phyloP scores from a whole-genome alignment of 2,329 filamentous ascomycete genomes.

The Diaporthe sp. region DNA sequence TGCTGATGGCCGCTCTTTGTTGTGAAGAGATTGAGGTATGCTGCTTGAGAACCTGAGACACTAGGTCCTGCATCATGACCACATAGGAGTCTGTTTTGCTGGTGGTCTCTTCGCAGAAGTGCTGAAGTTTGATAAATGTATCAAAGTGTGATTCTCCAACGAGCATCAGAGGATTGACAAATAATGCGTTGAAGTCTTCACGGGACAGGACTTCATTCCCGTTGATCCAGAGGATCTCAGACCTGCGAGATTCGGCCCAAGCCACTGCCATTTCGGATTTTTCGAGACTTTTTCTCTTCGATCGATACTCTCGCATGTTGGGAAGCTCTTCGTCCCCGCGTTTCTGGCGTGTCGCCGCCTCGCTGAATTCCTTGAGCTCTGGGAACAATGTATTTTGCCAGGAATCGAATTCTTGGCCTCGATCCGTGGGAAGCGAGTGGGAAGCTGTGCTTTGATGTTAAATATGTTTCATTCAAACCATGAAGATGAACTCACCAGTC shows the following conservation, averaged over 20 bases:
- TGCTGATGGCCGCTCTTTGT: neutral
- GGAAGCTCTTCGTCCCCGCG: neutral
- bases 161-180: neutral
- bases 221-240: conserved; percentile 15
- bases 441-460: neutral
- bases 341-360: neutral
- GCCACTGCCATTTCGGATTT: conserved; percentile 5
- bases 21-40: neutral
- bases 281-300: neutral
- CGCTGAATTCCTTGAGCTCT: neutral
- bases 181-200: conserved; percentile 9
- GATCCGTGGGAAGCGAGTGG: neutral
- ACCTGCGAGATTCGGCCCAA: conserved; percentile 5
- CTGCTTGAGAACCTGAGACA: neutral
- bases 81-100: neutral
- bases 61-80: conserved; percentile 10
- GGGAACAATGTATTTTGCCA: neutral
- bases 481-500: neutral
- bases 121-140: neutral
- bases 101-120: neutral
- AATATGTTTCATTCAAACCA: too few species aligned
- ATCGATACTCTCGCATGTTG: neutral
- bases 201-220: neutral
- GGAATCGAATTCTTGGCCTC: neutral
- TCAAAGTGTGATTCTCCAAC: conserved; percentile 3